Evolutionary conservation across 2,329 filamentous ascomycete species (phyloP).

Genomic region (Macroventuria anomochaeta): DNA sequence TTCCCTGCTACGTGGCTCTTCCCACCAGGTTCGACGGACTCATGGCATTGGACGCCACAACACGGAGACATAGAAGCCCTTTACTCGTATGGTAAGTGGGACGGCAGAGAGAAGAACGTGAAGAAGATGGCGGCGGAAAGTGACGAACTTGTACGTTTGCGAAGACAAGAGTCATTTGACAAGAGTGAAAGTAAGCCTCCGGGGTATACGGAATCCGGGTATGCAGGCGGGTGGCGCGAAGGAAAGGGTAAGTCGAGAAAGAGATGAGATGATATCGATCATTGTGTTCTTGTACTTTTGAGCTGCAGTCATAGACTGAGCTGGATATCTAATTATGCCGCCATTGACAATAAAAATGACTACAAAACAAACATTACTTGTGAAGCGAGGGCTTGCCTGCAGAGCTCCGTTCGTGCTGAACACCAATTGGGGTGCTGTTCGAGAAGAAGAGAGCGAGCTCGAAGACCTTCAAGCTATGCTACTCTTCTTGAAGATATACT

Average conservation of each 20-base stretch:
- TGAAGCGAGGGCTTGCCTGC: slow-evolving; percentile 1
- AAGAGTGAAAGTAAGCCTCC: background rate
- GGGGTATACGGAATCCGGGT: background rate
- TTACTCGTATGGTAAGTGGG: background rate
- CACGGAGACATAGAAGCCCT: background rate
- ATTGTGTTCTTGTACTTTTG: slow-evolving; percentile 5
- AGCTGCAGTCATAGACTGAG: slow-evolving; percentile 1
- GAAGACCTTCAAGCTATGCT: background rate
- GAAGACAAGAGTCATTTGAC: background rate
- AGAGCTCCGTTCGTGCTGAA: background rate
- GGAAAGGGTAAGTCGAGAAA: background rate
- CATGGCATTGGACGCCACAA: background rate
- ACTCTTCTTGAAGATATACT: slow-evolving; percentile 32
- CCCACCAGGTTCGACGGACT: background rate
- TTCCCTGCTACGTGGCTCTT: background rate
- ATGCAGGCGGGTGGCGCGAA: background rate
- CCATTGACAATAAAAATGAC: background rate
- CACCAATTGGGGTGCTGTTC: background rate
- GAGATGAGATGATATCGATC: background rate
- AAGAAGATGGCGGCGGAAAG: background rate
- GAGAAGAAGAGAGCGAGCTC: no score
- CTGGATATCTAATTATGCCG: slow-evolving; percentile 9
- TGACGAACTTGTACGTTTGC: background rate
- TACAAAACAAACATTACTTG: slow-evolving; percentile 7
- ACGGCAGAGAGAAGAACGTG: background rate